Evolutionary conservation across 805 yeast genomes (phyloP).

Genomic region (Vanderwaltozyma yarrowii): DNA sequence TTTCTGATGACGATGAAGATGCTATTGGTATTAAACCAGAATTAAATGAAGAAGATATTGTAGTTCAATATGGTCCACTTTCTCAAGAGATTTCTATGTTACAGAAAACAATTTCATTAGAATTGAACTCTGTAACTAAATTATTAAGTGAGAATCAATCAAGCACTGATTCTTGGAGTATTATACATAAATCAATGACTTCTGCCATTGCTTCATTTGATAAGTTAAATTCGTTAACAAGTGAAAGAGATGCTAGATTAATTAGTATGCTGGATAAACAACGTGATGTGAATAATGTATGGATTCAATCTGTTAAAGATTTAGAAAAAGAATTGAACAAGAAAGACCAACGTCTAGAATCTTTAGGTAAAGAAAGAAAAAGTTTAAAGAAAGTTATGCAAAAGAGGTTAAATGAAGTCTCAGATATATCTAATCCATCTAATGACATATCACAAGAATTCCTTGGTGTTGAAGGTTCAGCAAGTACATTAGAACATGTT

Average conservation of each 20-base stretch:
- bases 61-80: conserved; percentile 31
- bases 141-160: conserved; percentile 24
- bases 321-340: conserved; percentile 55
- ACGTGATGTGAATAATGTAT: conserved; percentile 55
- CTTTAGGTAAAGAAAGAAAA: conserved; percentile 51
- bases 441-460: background rate
- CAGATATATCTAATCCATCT: conserved; percentile 18
- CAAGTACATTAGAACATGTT: conserved; percentile 17
- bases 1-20: conserved; percentile 29
- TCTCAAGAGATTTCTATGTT: conserved; percentile 39
- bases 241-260: conserved; percentile 33
- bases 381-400: conserved; percentile 44
- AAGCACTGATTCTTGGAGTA: conserved; percentile 15
- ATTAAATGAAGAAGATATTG: conserved; percentile 24
- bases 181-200: conserved; percentile 21
- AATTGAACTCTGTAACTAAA: conserved; percentile 39
- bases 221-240: conserved; percentile 23
- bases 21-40: conserved; percentile 17
- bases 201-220: conserved; percentile 20
- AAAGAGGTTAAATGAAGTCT: conserved; percentile 25
- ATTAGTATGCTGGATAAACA: conserved; percentile 49
- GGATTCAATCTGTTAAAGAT: conserved; percentile 67
- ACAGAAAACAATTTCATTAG: conserved; percentile 40
- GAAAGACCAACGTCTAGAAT: conserved; percentile 51
- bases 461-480: conserved; percentile 11